phyloP scores from a whole-genome alignment of 192 early-diverging fungal species.

The Gonapodya sp. region DNA sequence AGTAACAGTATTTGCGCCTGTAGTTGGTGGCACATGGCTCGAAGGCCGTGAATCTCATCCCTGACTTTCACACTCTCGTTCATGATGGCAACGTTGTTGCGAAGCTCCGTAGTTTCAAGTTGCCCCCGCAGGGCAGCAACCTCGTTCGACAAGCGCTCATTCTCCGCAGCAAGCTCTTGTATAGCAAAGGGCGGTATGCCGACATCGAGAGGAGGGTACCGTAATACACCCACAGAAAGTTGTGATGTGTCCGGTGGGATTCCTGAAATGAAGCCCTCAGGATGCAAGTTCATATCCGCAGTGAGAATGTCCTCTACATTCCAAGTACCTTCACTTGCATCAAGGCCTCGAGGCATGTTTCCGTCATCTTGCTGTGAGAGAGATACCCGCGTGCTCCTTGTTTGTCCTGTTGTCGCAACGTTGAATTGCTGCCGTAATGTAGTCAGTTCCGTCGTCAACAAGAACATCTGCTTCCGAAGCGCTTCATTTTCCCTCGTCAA shows the following conservation, averaged over 20 bases:
- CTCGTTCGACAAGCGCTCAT: slow-evolving; percentile 39
- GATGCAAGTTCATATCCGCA: not conserved
- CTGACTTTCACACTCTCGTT: slow-evolving; percentile 51
- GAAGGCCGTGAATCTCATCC: slow-evolving; percentile 58
- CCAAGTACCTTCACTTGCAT: no score
- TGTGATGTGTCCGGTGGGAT: slow-evolving; percentile 23
- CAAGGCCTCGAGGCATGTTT: not conserved
- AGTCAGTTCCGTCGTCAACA: not conserved
- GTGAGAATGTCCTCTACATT: not conserved
- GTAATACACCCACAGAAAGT: not conserved
- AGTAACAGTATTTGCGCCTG: slow-evolving; percentile 61
- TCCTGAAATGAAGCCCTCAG: not conserved
- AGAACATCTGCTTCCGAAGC: slow-evolving; percentile 18
- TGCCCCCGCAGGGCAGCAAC: slow-evolving; percentile 44
- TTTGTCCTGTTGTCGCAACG: not conserved
- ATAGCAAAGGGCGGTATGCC: not conserved
- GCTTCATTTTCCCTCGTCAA: slow-evolving; percentile 35
- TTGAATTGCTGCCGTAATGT: slow-evolving; percentile 9
- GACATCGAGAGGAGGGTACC: not conserved
- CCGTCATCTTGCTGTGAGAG: slow-evolving; percentile 8
- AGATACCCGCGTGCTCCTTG: not conserved
- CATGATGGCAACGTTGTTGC: slow-evolving; percentile 61
- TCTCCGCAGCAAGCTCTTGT: slow-evolving; percentile 32
- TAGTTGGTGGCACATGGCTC: slow-evolving; percentile 52
- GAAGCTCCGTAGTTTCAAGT: slow-evolving; percentile 47